A percentile compares a stretch with the other conserved stretches of the same genome.
These are phyloP conservation scores for Diospyros kaki DNA, from an alignment of 148 eudicot species.

Conservation along the genomic window DNA sequence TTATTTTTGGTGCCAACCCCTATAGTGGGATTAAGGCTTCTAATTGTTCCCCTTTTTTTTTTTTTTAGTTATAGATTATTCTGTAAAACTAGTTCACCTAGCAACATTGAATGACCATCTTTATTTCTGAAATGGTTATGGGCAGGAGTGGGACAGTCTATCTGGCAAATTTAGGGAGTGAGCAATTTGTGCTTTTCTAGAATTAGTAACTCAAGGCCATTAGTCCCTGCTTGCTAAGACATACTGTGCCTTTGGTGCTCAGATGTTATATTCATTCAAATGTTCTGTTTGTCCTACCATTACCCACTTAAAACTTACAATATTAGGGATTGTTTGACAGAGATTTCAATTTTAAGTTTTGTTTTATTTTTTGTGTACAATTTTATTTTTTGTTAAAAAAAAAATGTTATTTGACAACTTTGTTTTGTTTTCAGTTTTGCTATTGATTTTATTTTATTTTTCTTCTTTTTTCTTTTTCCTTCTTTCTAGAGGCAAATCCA, in stretches of 20 bases:
- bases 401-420: no score
- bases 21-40: no score
- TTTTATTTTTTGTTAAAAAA: no score
- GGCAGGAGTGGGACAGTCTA: not conserved
- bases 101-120: not conserved
- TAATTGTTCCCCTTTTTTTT: not conserved
- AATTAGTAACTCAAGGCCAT: not conserved
- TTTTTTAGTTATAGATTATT: not conserved
- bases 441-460: no score
- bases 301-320: not conserved
- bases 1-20: no score
- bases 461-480: no score
- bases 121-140: not conserved
- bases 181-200: not conserved
- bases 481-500: no score
- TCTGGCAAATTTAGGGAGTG: not conserved
- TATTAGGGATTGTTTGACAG: not conserved
- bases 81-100: not conserved
- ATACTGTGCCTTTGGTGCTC: not conserved
- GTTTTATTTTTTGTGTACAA: no score
- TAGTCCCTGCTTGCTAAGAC: not conserved
- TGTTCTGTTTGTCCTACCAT: not conserved
- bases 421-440: no score
- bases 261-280: slow-evolving; percentile 1
- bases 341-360: no score